Evolutionary conservation across 2,329 filamentous ascomycete genomes (phyloP).

Genomic region (Penicillium sp.): DNA sequence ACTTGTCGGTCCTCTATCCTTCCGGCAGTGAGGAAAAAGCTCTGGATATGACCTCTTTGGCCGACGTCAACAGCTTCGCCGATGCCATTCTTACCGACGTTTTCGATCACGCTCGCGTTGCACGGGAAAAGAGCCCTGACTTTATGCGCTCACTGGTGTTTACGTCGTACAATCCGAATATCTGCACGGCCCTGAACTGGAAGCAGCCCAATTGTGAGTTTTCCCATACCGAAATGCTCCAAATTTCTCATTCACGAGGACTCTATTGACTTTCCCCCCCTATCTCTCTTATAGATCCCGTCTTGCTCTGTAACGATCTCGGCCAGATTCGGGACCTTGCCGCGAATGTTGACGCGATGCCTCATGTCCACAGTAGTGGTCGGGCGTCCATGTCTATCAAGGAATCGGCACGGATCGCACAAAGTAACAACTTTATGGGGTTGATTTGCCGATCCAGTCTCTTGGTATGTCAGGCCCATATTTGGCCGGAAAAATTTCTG

Average conservation of each 20-base stretch:
- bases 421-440: slow-evolving; percentile 98
- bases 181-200: slow-evolving; percentile 96
- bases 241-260: background rate
- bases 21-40: slow-evolving; percentile 64
- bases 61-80: slow-evolving; percentile 79
- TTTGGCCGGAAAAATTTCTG: background rate
- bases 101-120: slow-evolving; percentile 77
- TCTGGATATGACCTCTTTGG: slow-evolving; percentile 64
- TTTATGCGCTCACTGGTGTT: slow-evolving; percentile 84
- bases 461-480: slow-evolving; percentile 55
- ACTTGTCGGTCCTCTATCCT: slow-evolving; percentile 88
- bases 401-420: slow-evolving; percentile 85
- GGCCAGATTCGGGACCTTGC: slow-evolving; percentile 48
- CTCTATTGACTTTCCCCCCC: background rate
- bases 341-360: slow-evolving; percentile 32
- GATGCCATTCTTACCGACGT: slow-evolving; percentile 79
- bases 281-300: slow-evolving; percentile 55
- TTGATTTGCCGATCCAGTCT: slow-evolving; percentile 83
- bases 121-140: slow-evolving; percentile 61
- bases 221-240: background rate
- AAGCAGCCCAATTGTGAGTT: slow-evolving; percentile 88
- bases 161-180: slow-evolving; percentile 80
- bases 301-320: slow-evolving; percentile 90
- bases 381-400: slow-evolving; percentile 80
- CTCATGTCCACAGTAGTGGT: slow-evolving; percentile 55